Conservation (phyloP, 495 filamentous ascomycete species). For the Hyaloscypha finlandica region DNA sequence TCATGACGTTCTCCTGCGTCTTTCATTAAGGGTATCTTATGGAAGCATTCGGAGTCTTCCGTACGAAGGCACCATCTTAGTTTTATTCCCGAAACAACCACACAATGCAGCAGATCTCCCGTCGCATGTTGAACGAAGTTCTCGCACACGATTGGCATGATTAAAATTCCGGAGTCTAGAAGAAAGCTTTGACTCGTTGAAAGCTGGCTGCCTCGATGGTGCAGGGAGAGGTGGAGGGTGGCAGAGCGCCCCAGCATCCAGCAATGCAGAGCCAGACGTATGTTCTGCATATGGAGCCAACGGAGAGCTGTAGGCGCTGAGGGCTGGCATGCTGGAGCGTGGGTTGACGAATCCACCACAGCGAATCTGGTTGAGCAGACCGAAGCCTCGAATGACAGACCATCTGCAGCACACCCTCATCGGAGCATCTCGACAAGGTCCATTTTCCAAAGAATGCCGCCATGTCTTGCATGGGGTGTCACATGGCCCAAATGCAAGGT, state of each 20-base stretch:
- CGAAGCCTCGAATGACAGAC: neutral
- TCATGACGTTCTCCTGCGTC: neutral
- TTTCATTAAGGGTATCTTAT: neutral
- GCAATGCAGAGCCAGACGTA: conserved; percentile 11
- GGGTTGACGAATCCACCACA: neutral
- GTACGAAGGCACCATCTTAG: neutral
- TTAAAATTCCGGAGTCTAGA: neutral
- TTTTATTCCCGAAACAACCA: neutral
- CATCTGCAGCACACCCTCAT: too few relatives aligned
- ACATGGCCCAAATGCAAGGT: conserved; percentile 23
- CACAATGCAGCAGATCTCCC: neutral
- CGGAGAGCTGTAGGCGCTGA: conserved; percentile 12
- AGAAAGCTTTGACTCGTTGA: neutral
- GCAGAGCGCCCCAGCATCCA: neutral
- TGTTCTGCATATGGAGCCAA: conserved; percentile 9
- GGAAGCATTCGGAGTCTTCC: neutral
- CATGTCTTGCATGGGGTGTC: conserved; percentile 8
- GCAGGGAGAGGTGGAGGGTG: neutral
- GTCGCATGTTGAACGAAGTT: neutral
- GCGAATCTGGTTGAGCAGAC: neutral
- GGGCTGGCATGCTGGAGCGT: neutral
- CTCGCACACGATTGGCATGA: neutral
- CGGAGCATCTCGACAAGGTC: conserved; percentile 4
- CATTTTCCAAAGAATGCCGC: conserved; percentile 2
- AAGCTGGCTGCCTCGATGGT: neutral